Evolutionary conservation across 305 asterid species (phyloP), one percentile per base, ranked within the genome.

Genomic region (Fraxinus platypoda): DNA sequence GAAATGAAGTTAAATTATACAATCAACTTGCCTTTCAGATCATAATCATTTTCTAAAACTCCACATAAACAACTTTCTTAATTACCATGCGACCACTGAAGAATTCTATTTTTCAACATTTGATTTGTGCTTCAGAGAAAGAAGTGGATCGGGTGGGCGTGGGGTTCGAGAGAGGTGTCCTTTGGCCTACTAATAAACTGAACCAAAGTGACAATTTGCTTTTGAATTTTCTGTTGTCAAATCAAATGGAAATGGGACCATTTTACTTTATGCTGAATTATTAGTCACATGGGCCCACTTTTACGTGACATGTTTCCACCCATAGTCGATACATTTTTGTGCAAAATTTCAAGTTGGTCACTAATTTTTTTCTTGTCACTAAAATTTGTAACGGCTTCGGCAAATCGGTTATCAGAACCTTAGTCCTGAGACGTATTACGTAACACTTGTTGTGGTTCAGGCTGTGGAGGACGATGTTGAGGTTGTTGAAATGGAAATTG

Each of bases 1-100:
- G 82, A 33, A 82, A 79, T 34, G 35, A 82, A 80, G 78, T 80
- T 75, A 59, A 64, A 74, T 79, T 73, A 1, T 78, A 80, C 64
- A 75, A 68, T 70, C 52, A 81, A 86, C 71, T 77, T 74, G 77
- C 82, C 78, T 81, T 80, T 86, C 85, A 87, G 92, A 89, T 87
- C 86, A 86, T 78, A 62, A 66, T 21, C 81, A 70, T n/a, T 62
- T 72, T 23, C 77, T 79, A 49, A 43, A 46, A 33, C 62, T 71
- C 81, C 15, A 26, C 41, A 64, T 64, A 6, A 62, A 62, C 71
- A 23, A 64, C 15, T 88, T 88, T 84, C 68, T 78, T 41, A 83
- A 84, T 43, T 25, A 81, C 71, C 59, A 78, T 81, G 83, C 77
- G 70, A 86, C 84, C 21, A 49, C 62, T 15, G 12, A 79, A 76